A percentile compares a stretch with the other conserved stretches of the same genome.
phyloP scores from a whole-genome alignment of 2,329 filamentous ascomycete genomes.

The Cladobotryum protrusum region DNA sequence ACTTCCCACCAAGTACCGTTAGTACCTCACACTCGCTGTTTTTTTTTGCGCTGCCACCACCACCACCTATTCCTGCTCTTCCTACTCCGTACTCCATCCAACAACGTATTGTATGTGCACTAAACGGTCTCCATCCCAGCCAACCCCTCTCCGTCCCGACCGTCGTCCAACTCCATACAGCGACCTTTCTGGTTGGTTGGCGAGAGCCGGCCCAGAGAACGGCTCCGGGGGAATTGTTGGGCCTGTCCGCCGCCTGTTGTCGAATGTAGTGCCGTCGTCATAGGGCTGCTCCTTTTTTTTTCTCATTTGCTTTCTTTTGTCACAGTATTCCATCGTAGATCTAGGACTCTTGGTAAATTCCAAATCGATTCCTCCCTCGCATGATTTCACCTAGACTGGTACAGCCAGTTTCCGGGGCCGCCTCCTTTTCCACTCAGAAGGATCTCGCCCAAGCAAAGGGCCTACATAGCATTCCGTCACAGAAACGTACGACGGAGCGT shows the following conservation, averaged over 20 bases:
- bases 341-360: too few relatives aligned
- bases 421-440: background rate
- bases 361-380: background rate
- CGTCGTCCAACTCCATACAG: too few relatives aligned
- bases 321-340: too few relatives aligned
- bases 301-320: background rate
- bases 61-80: background rate
- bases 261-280: slow-evolving; percentile 12
- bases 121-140: too few relatives aligned
- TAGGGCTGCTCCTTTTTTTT: slow-evolving; percentile 22
- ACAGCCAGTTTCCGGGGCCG: background rate
- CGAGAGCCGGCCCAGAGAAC: slow-evolving; percentile 8
- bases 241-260: slow-evolving; percentile 7
- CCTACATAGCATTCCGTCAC: background rate
- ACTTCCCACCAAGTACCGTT: background rate
- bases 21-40: background rate
- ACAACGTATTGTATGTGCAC: too few relatives aligned
- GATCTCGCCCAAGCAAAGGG: background rate
- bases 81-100: background rate
- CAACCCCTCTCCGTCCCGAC: too few relatives aligned
- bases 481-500: too few relatives aligned
- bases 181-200: background rate
- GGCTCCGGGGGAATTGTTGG: slow-evolving; percentile 9
- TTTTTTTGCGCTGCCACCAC: background rate
- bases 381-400: background rate